phyloP scores from a whole-genome alignment of 441 rosid genomes.

The Biscutella laevigata region DNA sequence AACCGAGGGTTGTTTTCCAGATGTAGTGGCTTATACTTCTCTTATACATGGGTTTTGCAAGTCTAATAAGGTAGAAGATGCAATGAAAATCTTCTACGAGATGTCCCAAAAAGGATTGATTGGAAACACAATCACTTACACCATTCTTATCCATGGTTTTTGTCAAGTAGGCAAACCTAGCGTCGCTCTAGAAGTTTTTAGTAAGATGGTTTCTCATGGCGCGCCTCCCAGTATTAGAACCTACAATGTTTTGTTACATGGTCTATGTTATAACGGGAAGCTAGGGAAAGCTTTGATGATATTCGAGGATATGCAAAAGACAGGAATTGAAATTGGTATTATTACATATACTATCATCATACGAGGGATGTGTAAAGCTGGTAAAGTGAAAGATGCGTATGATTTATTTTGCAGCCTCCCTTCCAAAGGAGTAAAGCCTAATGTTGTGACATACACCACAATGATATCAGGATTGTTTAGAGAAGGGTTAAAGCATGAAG shows the following conservation, averaged over 20 bases:
- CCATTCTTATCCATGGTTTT: conserved; percentile 18
- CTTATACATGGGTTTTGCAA: conserved; percentile 21
- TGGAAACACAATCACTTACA: conserved; percentile 21
- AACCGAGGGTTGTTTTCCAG: conserved; percentile 18
- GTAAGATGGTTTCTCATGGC: conserved; percentile 22
- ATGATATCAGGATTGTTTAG: conserved; percentile 21
- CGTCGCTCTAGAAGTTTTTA: conserved; percentile 16
- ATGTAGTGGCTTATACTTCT: conserved; percentile 21
- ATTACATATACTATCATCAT: conserved; percentile 16
- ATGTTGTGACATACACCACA: conserved; percentile 20
- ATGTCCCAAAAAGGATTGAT: conserved; percentile 23
- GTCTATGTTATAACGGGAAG: conserved; percentile 22
- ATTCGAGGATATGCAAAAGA: conserved; percentile 21
- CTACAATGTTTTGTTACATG: conserved; percentile 24
- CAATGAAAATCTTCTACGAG: conserved; percentile 17
- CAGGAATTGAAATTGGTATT: conserved; percentile 16
- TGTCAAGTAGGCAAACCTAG: conserved; percentile 16
- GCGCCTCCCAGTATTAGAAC: conserved; percentile 19
- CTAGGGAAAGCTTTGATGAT: conserved; percentile 24
- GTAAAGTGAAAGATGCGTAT: conserved; percentile 21
- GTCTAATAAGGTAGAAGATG: conserved; percentile 8
- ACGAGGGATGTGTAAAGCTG: conserved; percentile 23
- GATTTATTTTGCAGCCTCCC: conserved; percentile 18
- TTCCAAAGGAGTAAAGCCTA: conserved; percentile 21
- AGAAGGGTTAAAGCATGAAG: conserved; percentile 18